phyloP scores from a whole-genome alignment of 306 rosid genomes.

The Prosopis cineraria region DNA sequence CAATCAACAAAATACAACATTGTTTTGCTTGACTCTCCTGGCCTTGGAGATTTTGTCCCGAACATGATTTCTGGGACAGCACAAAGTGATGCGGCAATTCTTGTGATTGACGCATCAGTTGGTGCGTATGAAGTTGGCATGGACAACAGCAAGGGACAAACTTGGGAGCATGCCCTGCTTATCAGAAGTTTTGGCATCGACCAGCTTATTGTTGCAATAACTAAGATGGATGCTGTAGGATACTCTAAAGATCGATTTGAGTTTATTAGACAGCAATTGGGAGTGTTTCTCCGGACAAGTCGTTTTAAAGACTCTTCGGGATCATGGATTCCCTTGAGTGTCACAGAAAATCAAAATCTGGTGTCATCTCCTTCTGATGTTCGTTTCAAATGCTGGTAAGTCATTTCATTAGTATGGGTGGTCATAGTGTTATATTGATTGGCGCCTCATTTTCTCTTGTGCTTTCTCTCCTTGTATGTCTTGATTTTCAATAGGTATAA shows the following conservation, averaged over 20 bases:
- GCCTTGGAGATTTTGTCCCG: conserved; percentile 96
- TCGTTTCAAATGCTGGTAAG: conserved; percentile 81
- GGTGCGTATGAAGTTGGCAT: conserved; percentile 93
- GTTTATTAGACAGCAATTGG: too few species aligned
- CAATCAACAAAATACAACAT: conserved; percentile 85
- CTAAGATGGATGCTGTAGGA: conserved; percentile 85
- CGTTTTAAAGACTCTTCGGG: conserved; percentile 75
- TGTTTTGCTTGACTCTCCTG: conserved; percentile 95
- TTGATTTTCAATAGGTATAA: conserved; percentile 64
- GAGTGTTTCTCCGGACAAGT: conserved; percentile 79
- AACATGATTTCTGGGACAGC: too few species aligned
- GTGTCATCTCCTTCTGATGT: too few species aligned
- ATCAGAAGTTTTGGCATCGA: conserved; percentile 97
- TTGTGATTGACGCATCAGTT: conserved; percentile 85
- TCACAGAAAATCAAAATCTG: conserved; percentile 92
- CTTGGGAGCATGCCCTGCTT: conserved; percentile 90
- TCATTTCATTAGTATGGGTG: conserved; percentile 23
- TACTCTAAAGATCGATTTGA: conserved; percentile 83
- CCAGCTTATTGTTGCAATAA: conserved; percentile 81
- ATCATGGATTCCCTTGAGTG: conserved; percentile 89
- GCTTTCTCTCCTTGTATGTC: too few species aligned
- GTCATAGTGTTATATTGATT: background rate
- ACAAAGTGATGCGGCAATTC: conserved; percentile 94
- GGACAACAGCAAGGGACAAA: conserved; percentile 83
- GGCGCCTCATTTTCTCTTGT: background rate